phyloP scores from a whole-genome alignment of 163 green algal species.

The Volvox carteri region DNA sequence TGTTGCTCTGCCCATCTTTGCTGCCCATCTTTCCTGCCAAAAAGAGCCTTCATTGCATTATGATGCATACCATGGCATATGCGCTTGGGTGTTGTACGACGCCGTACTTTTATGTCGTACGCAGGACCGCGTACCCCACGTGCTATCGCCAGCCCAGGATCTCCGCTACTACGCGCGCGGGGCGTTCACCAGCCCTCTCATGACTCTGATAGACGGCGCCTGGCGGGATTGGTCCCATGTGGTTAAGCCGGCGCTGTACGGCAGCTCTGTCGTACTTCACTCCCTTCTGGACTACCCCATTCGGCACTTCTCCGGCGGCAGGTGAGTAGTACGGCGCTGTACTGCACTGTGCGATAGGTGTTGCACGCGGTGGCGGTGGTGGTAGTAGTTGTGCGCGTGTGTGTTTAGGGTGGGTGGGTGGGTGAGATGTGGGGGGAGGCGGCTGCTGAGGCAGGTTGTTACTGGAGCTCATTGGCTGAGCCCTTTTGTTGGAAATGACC shows the following conservation, averaged over 20 bases:
- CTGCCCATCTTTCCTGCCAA: too few species aligned
- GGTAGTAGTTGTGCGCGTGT: background rate
- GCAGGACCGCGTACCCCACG: constrained; percentile 18
- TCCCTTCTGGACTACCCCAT: constrained; percentile 55
- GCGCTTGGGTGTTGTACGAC: too few species aligned
- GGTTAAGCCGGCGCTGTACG: constrained; percentile 44
- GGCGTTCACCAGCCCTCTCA: constrained; percentile 55
- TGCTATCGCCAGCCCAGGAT: constrained; percentile 26
- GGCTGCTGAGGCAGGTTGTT: too few species aligned
- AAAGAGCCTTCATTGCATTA: too few species aligned
- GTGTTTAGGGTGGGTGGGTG: too few species aligned
- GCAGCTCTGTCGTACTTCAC: constrained; percentile 22
- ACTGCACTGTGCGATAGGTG: too few species aligned
- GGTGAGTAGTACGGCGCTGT: constrained; percentile 1
- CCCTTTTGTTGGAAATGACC: too few species aligned
- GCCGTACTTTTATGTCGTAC: too few species aligned
- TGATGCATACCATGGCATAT: too few species aligned
- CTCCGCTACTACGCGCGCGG: constrained; percentile 62
- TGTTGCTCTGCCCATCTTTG: too few species aligned
- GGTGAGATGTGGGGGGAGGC: too few species aligned
- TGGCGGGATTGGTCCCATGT: constrained; percentile 28
- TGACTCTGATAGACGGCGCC: constrained; percentile 37
- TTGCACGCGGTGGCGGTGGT: background rate
- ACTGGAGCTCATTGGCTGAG: too few species aligned
- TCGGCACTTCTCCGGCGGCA: constrained; percentile 30